phyloP scores from a whole-genome alignment of 2,329 filamentous ascomycete species.

The Scedosporium aurantiacum region DNA sequence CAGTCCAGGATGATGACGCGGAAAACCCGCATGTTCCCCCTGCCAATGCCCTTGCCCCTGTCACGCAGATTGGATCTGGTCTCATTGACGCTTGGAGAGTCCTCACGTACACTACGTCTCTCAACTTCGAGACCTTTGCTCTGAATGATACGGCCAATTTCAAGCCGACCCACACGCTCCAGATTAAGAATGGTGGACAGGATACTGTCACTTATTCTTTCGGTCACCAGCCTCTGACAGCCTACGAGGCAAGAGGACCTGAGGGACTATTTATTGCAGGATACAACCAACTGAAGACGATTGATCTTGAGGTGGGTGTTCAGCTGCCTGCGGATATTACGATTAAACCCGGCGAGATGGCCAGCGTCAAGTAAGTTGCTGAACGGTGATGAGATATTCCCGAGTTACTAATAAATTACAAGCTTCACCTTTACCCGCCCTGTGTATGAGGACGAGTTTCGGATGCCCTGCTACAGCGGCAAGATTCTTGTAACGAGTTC shows the following conservation, averaged over 20 bases:
- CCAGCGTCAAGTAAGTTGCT: slow-evolving; percentile 3
- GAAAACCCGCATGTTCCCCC: not conserved
- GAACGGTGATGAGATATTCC: not conserved
- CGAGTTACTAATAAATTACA: not conserved
- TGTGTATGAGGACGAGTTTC: slow-evolving; percentile 14
- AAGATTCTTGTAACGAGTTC: slow-evolving; percentile 29
- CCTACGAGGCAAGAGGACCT: slow-evolving; percentile 22
- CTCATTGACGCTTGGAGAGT: slow-evolving; percentile 35
- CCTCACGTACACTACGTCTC: slow-evolving; percentile 25
- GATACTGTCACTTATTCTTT: slow-evolving; percentile 29
- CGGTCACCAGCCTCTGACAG: slow-evolving; percentile 28
- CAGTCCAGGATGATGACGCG: not conserved
- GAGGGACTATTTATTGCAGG: slow-evolving; percentile 4
- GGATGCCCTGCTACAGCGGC: slow-evolving; percentile 31
- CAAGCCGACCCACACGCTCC: slow-evolving; percentile 19
- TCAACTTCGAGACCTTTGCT: slow-evolving; percentile 31
- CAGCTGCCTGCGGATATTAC: slow-evolving; percentile 4
- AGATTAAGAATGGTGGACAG: slow-evolving; percentile 32
- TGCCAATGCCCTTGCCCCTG: slow-evolving; percentile 18
- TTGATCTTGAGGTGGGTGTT: slow-evolving; percentile 2
- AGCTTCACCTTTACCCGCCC: slow-evolving; percentile 18
- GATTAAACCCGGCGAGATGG: not conserved
- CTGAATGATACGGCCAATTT: slow-evolving; percentile 39
- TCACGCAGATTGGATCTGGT: slow-evolving; percentile 35
- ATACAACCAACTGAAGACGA: not conserved